Conservation (phyloP, 2,329 filamentous ascomycete species). For the Xylaria sp. region DNA sequence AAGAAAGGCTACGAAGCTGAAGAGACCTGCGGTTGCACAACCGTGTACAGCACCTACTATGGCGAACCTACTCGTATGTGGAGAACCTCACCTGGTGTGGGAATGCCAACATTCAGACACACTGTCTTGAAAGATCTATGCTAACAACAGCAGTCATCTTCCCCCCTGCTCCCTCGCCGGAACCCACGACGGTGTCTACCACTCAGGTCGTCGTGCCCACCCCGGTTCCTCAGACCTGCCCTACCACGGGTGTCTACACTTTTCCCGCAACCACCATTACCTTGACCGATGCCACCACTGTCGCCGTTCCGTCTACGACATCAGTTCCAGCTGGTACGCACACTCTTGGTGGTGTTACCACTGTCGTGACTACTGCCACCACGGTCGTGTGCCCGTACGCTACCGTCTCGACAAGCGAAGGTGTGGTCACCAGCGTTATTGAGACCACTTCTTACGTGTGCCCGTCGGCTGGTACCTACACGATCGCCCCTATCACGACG, state of each 20-base stretch:
- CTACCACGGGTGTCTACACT: conserved; percentile 75
- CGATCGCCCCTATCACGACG: conserved; percentile 72
- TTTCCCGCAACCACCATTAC: conserved; percentile 75
- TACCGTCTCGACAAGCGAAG: conserved; percentile 63
- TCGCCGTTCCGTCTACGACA: conserved; percentile 68
- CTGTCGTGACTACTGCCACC: conserved; percentile 68
- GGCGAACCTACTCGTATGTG: conserved; percentile 69
- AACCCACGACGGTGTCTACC: conserved; percentile 41
- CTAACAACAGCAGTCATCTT: conserved; percentile 46
- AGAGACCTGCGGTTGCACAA: conserved; percentile 70
- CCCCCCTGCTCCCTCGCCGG: conserved; percentile 42
- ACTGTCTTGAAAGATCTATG: not conserved
- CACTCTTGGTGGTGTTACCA: conserved; percentile 76
- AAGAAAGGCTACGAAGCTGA: conserved; percentile 50
- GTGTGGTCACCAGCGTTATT: conserved; percentile 70
- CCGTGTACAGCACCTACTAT: conserved; percentile 73
- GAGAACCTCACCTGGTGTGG: not conserved
- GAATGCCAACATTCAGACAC: not conserved
- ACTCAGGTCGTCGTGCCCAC: conserved; percentile 58
- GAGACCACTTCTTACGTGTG: conserved; percentile 74
- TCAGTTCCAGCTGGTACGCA: conserved; percentile 66
- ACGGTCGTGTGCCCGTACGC: conserved; percentile 74
- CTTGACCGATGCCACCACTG: conserved; percentile 69
- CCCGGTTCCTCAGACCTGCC: conserved; percentile 58
- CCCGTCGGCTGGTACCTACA: conserved; percentile 77